A percentile compares a stretch with the other conserved stretches of the same genome.
Evolutionary conservation across 495 filamentous ascomycete genomes (phyloP).

Genomic region (Annulohypoxylon maeteangense): DNA sequence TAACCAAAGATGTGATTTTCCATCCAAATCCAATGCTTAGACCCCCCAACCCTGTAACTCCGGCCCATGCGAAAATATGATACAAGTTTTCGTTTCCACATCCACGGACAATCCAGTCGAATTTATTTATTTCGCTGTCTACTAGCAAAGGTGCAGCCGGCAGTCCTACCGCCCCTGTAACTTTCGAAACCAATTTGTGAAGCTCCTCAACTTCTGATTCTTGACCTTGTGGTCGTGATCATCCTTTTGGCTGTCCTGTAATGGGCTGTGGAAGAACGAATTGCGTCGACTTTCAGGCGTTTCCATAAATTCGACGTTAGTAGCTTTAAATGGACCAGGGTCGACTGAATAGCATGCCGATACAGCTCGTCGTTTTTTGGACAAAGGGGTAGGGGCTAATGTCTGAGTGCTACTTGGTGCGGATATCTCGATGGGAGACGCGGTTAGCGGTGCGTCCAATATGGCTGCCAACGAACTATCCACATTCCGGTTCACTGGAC

Average conservation of each 20-base stretch:
- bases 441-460: conserved; percentile 15
- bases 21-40: conserved; percentile 2
- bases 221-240: conserved; percentile 32
- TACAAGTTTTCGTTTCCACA: conserved; percentile 23
- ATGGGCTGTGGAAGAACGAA: not conserved
- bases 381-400: conserved; percentile 28
- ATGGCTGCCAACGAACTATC: conserved; percentile 31
- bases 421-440: not conserved
- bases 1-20: conserved; percentile 26
- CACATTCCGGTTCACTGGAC: conserved; percentile 25
- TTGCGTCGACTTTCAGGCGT: conserved; percentile 5
- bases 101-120: not conserved
- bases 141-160: conserved; percentile 16
- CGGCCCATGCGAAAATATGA: conserved; percentile 31
- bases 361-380: conserved; percentile 27
- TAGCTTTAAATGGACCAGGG: conserved; percentile 17
- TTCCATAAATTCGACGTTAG: conserved; percentile 24
- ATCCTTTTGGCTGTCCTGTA: conserved; percentile 1
- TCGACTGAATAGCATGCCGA: conserved; percentile 39
- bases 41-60: conserved; percentile 23
- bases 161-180: conserved; percentile 48
- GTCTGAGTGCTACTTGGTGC: conserved; percentile 13
- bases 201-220: conserved; percentile 45
- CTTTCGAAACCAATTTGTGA: conserved; percentile 49
- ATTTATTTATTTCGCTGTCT: not conserved